Evolutionary conservation across 2,329 filamentous ascomycete genomes (phyloP).

Genomic region (Microcyclospora tardicrescens): DNA sequence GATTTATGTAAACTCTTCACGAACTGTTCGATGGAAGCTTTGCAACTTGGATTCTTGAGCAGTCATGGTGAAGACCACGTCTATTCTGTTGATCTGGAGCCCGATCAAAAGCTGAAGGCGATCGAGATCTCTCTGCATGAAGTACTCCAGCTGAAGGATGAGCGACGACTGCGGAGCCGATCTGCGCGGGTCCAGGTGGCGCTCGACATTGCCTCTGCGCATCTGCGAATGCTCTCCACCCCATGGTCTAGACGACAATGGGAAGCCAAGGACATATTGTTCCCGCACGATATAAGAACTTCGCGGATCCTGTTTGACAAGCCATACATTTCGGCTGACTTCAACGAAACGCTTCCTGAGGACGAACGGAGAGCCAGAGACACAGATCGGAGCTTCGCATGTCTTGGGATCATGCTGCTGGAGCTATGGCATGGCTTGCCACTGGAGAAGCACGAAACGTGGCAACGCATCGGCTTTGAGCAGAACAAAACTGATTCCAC

Average conservation of each 20-base stretch:
- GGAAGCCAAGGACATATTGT: not conserved
- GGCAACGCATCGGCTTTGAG: constrained; percentile 2
- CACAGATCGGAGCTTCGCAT: constrained; percentile 1
- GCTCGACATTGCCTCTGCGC: constrained; percentile 11
- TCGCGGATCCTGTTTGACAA: not conserved
- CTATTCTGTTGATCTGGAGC: not conserved
- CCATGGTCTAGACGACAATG: constrained; percentile 14
- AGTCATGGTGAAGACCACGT: not conserved
- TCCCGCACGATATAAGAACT: not conserved
- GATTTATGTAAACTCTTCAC: no score
- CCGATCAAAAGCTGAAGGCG: not conserved
- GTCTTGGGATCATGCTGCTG: constrained; percentile 6
- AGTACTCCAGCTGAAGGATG: not conserved
- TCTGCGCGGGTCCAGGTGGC: no score
- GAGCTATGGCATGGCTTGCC: constrained; percentile 8
- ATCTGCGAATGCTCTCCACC: constrained; percentile 15
- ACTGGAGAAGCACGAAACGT: constrained; percentile 5
- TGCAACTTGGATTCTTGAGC: no score
- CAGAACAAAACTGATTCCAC: constrained; percentile 2
- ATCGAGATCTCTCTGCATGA: not conserved
- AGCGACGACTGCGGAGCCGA: no score
- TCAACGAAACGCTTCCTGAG: not conserved
- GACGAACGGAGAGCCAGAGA: not conserved
- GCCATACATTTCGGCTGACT: constrained; percentile 1
- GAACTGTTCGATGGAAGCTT: no score